phyloP scores from a whole-genome alignment of 176 grass and related monocot species.

The Carex littledalei region DNA sequence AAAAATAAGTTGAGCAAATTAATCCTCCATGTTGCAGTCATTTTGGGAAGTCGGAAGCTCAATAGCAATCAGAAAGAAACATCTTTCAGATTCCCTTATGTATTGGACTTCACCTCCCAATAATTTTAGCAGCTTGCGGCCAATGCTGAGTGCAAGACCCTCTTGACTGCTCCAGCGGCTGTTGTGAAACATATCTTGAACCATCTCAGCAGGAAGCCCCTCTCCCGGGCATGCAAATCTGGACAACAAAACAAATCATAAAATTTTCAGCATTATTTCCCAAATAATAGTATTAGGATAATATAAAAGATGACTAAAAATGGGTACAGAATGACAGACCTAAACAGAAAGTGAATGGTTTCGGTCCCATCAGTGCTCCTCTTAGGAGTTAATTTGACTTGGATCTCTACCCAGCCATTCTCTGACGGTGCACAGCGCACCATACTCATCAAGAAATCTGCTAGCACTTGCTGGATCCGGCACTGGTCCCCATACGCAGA shows the following conservation, averaged over 20 bases:
- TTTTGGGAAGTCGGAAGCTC: constrained; percentile 54
- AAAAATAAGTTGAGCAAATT: neutral
- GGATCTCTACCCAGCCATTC: constrained; percentile 90
- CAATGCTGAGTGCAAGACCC: constrained; percentile 71
- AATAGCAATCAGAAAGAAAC: constrained; percentile 68
- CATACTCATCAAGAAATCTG: constrained; percentile 87
- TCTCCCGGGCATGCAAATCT: constrained; percentile 90
- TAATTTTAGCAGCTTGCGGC: constrained; percentile 78
- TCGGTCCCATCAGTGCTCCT: constrained; percentile 54
- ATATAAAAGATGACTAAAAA: constrained; percentile 6
- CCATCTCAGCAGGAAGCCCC: constrained; percentile 73
- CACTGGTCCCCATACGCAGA: constrained; percentile 76
- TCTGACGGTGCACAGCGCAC: constrained; percentile 65
- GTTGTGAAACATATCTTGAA: constrained; percentile 95
- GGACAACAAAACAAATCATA: constrained; percentile 11
- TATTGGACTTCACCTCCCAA: constrained; percentile 96
- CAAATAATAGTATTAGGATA: neutral
- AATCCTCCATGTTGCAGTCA: constrained; percentile 38
- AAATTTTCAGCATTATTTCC: neutral
- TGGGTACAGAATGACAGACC: constrained; percentile 41
- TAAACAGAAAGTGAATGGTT: constrained; percentile 65
- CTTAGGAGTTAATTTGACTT: constrained; percentile 73
- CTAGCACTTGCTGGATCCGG: constrained; percentile 93
- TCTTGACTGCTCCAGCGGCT: constrained; percentile 69
- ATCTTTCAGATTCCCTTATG: constrained; percentile 82